A percentile compares a stretch with the other conserved stretches of the same genome.
These are phyloP conservation scores for Lithohypha guttulata DNA, from an alignment of 2,329 filamentous ascomycete species.

Conservation along the genomic window DNA sequence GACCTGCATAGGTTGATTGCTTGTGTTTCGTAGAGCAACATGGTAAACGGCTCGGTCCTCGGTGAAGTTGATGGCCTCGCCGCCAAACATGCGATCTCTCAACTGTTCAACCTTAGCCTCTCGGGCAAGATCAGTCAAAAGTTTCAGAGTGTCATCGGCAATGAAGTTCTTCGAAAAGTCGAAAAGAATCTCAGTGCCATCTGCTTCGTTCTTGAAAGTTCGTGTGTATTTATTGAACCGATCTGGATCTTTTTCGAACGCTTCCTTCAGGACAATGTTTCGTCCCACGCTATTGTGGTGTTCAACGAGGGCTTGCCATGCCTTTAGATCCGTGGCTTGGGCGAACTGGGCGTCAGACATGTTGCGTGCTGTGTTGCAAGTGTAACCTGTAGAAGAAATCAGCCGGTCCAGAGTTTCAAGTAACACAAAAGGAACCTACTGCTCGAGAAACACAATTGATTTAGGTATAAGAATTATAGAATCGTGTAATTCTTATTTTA, in stretches of 20 bases:
- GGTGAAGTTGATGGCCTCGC: constrained; percentile 99
- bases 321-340: constrained; percentile 72
- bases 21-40: constrained; percentile 80
- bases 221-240: constrained; percentile 86
- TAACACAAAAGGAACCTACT: too few species aligned
- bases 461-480: too few species aligned
- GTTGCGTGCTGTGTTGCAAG: too few species aligned
- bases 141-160: constrained; percentile 77
- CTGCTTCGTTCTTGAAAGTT: constrained; percentile 67
- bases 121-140: constrained; percentile 81
- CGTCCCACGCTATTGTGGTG: constrained; percentile 81
- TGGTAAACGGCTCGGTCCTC: constrained; percentile 95
- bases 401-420: too few species aligned
- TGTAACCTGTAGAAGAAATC: too few species aligned
- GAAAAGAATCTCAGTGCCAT: constrained; percentile 80
- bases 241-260: constrained; percentile 76
- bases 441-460: too few species aligned
- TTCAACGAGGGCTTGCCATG: constrained; percentile 83
- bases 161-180: constrained; percentile 99
- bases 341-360: constrained; percentile 42
- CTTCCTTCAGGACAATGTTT: constrained; percentile 84
- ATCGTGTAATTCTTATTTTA: too few species aligned
- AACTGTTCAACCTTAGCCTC: constrained; percentile 87
- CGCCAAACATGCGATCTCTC: constrained; percentile 92
- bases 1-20: constrained; percentile 70